A percentile compares a stretch with the other conserved stretches of the same genome.
phyloP scores from a whole-genome alignment of 192 early-diverging fungal species.

The Linnemannia elongata region DNA sequence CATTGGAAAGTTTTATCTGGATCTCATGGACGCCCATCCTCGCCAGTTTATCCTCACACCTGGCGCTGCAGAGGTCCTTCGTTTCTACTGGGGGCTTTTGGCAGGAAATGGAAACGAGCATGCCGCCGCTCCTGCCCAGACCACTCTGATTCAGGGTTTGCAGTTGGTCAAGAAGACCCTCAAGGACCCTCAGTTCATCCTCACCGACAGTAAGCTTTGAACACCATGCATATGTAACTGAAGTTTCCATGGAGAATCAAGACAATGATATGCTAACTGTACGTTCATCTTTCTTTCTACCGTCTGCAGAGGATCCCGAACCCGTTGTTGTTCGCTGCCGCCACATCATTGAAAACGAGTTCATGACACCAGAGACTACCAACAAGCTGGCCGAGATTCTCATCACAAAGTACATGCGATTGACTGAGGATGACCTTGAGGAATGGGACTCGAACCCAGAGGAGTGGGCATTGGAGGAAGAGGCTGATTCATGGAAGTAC shows the following conservation, averaged over 20 bases:
- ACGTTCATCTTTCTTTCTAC: neutral
- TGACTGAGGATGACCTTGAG: conserved; percentile 77
- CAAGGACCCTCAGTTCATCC: conserved; percentile 67
- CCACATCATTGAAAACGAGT: conserved; percentile 67
- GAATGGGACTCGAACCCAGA: conserved; percentile 91
- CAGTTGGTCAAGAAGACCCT: conserved; percentile 74
- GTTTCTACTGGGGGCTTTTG: conserved; percentile 82
- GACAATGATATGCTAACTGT: neutral
- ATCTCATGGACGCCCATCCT: conserved; percentile 76
- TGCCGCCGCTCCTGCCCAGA: conserved; percentile 37
- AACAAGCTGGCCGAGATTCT: conserved; percentile 75
- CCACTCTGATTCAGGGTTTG: conserved; percentile 79
- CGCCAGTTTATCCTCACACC: conserved; percentile 75
- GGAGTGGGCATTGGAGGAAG: conserved; percentile 82
- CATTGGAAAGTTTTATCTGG: conserved; percentile 85
- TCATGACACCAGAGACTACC: conserved; percentile 81
- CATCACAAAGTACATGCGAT: conserved; percentile 79
- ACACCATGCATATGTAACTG: neutral
- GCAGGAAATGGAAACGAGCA: conserved; percentile 39
- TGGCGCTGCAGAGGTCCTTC: conserved; percentile 71
- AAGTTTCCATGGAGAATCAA: neutral
- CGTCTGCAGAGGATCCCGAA: conserved; percentile 62
- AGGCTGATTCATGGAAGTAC: conserved; percentile 90
- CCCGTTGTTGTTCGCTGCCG: conserved; percentile 63
- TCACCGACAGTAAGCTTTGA: conserved; percentile 45